Percentiles rank a stretch among this genome's conserved stretches.
Conservation (phyloP, 164 flowering plant species). For the Magnolia officinalis region DNA sequence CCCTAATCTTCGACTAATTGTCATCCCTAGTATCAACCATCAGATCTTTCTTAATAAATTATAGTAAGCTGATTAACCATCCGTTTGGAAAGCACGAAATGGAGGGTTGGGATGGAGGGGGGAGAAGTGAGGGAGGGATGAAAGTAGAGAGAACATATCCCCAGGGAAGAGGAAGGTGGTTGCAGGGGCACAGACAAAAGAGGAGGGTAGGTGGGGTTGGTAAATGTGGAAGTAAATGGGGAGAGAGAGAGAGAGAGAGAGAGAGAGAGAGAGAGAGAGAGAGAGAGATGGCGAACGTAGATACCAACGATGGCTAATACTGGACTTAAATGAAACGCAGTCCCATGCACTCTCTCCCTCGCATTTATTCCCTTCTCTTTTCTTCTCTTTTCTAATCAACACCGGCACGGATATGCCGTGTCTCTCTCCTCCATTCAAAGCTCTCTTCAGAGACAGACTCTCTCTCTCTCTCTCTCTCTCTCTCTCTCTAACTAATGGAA, state of each 20-base stretch:
- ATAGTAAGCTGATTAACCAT: too few species aligned
- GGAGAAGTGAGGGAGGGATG: background rate
- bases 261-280: background rate
- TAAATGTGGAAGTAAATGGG: constrained; percentile 33
- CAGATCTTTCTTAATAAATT: too few species aligned
- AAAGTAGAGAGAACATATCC: background rate
- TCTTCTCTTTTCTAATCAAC: background rate
- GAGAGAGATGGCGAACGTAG: constrained; percentile 6
- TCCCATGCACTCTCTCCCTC: constrained; percentile 19
- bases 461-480: background rate
- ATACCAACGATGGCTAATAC: constrained; percentile 10
- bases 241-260: background rate
- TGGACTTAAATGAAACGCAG: constrained; percentile 21
- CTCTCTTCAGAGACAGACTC: background rate
- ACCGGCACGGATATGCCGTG: background rate
- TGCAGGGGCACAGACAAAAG: background rate
- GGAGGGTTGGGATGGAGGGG: too few species aligned
- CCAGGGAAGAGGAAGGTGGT: too few species aligned
- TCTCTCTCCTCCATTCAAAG: background rate
- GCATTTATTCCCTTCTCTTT: background rate
- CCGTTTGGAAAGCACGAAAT: too few species aligned
- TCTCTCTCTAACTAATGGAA: background rate
- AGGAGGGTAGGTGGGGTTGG: constrained; percentile 20
- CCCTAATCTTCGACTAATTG: too few species aligned
- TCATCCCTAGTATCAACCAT: too few species aligned